A percentile compares a stretch with the other conserved stretches of the same genome.
phyloP scores from a whole-genome alignment of 2,329 filamentous ascomycete species.

The Aspergillus cejpii region DNA sequence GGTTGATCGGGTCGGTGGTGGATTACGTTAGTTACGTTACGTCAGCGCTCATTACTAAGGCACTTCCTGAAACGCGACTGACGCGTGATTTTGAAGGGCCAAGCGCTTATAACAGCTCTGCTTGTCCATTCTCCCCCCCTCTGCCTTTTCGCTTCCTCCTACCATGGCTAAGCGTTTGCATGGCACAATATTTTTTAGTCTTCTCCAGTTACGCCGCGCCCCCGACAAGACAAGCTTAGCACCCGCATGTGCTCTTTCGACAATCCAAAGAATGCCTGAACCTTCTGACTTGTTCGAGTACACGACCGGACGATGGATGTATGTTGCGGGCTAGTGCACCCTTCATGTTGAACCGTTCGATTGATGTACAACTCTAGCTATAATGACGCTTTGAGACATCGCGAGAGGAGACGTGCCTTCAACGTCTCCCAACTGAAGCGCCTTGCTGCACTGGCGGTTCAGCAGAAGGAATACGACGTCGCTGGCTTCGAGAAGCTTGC shows the following conservation, averaged over 20 bases:
- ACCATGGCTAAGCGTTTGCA: not conserved
- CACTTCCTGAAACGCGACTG: too few species aligned
- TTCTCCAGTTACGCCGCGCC: too few species aligned
- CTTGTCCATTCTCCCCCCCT: too few species aligned
- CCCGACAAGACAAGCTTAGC: not conserved
- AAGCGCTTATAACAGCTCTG: not conserved
- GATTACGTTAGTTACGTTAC: too few species aligned
- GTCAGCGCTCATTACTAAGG: too few species aligned
- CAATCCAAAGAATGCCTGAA: constrained; percentile 1
- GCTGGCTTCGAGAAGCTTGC: constrained; percentile 18
- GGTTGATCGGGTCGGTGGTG: too few species aligned
- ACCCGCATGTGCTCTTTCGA: not conserved
- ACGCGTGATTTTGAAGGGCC: not conserved
- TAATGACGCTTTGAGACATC: constrained; percentile 1
- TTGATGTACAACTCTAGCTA: not conserved
- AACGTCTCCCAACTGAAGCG: constrained; percentile 13
- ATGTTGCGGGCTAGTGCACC: not conserved
- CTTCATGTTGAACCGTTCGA: too few species aligned
- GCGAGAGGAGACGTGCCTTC: constrained; percentile 11
- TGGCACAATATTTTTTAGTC: not conserved
- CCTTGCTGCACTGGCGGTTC: constrained; percentile 9
- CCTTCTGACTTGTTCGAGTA: constrained; percentile 10
- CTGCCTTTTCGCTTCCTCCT: not conserved
- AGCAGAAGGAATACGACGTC: constrained; percentile 5
- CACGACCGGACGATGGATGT: constrained; percentile 13